Conservation (phyloP, 163 green algal species). For the Scenedesmus sp. region DNA sequence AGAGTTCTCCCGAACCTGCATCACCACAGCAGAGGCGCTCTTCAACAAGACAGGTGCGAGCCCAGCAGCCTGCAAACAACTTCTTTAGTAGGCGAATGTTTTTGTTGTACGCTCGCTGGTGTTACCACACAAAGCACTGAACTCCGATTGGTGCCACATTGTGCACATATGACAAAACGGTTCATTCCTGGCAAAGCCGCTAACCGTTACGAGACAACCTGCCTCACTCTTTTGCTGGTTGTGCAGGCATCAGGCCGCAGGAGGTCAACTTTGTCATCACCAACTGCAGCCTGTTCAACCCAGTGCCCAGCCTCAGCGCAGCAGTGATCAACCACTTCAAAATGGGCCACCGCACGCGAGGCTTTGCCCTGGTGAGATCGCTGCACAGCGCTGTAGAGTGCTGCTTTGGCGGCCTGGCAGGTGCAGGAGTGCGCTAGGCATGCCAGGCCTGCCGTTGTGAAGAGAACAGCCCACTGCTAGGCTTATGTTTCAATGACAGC, state of each 20-base stretch:
- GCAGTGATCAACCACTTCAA: constrained; percentile 95
- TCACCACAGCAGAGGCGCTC: not conserved
- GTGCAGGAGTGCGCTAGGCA: no score
- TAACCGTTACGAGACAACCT: no score
- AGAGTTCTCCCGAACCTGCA: not conserved
- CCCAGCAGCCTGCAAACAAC: constrained; percentile 74
- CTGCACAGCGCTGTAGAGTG: not conserved
- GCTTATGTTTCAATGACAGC: no score
- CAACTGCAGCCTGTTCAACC: constrained; percentile 98
- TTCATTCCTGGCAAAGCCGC: no score
- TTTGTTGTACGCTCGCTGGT: constrained; percentile 23
- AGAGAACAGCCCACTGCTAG: no score
- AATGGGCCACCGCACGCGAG: constrained; percentile 90
- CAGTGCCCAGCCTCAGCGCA: constrained; percentile 90
- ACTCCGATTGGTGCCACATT: no score
- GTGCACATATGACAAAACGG: no score
- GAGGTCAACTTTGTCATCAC: constrained; percentile 94
- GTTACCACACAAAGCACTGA: not conserved
- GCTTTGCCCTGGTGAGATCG: constrained; percentile 74
- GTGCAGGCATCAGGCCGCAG: constrained; percentile 63
- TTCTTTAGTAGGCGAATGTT: constrained; percentile 78
- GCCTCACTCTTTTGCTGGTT: not conserved
- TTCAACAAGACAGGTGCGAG: not conserved
- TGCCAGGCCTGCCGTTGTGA: no score
- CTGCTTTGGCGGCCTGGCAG: no score